Evolutionary conservation across 805 yeast species (phyloP), one percentile per base, ranked within the genome.

Genomic region (Kazachstania kunashirensis): DNA sequence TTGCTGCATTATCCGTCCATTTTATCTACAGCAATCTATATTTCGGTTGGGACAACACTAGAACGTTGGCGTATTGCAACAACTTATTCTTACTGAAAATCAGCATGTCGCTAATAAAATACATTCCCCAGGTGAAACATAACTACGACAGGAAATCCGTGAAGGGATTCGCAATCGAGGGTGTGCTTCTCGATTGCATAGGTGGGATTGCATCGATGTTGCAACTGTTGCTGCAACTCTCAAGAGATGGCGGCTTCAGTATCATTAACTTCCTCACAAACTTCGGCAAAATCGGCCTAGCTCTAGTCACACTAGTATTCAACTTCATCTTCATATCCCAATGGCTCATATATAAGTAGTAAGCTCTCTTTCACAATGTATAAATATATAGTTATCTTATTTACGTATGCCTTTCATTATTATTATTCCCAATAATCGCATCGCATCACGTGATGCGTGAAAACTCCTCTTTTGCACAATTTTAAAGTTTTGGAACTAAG

Each of bases 81-180:
- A 43, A 44, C 21, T 38, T 59, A 31, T 49, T 47, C 26, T 9
- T 44, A 12, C 52, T 70, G 39, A 73, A 73, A 52, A 63, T 73
- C 12, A 34, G 55, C 12, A 65, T 71, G 62, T 70, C 77, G 23
- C 49, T 71, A 31, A 56, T 70, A 31, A 73, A 73, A 45, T 70
- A 73, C 47, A 59, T 82, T 20, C 98, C 98, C 0, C 98, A 89
- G 59, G 81, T 89, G 37, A 62, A 72, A 39, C 94, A 83, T 53
- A 89, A 89, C 61, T 73, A 77, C 55, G 65, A 65, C 32, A 73
- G 95, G 45, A 75, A 78, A 50, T 81, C 95, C 4, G 86, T 86
- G 38, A 71, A 75, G 39, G 97, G 97, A 2, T 78, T 92, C 48
- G 80, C 95, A 38, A 72, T 89, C 43, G 71, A 84, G 9, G 61